Percentiles rank a stretch among this genome's conserved stretches.
phyloP scores from a whole-genome alignment of 164 flowering plant genomes.

The grape (Vitis vinifera) region ASM3070453v1 NC_081809.1:1387001-1387500 shows the following conservation, averaged over 20 bases:
- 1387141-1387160: constrained; percentile 18
- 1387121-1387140: constrained; percentile 8
- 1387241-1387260: not conserved
- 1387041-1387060: constrained; percentile 67
- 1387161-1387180: not conserved
- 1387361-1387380: constrained; percentile 1
- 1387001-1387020: constrained; percentile 28
- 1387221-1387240: constrained; percentile 1
- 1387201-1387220: not conserved
- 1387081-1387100: constrained; percentile 33
- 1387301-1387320: constrained; percentile 1
- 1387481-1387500: constrained; percentile 8
- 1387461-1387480: constrained; percentile 16
- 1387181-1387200: constrained; percentile 9
- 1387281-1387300: not conserved
- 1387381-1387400: not conserved
- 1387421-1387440: not conserved
- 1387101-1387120: constrained; percentile 19
- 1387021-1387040: constrained; percentile 25
- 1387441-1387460: not conserved
- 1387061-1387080: constrained; percentile 69
- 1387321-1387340: constrained; percentile 1
- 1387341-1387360: not conserved
- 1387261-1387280: not conserved
- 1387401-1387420: not conserved